These are phyloP conservation scores for Backusella sp. DNA, from an alignment of 192 early-diverging fungal species.

Conservation along the genomic window DNA sequence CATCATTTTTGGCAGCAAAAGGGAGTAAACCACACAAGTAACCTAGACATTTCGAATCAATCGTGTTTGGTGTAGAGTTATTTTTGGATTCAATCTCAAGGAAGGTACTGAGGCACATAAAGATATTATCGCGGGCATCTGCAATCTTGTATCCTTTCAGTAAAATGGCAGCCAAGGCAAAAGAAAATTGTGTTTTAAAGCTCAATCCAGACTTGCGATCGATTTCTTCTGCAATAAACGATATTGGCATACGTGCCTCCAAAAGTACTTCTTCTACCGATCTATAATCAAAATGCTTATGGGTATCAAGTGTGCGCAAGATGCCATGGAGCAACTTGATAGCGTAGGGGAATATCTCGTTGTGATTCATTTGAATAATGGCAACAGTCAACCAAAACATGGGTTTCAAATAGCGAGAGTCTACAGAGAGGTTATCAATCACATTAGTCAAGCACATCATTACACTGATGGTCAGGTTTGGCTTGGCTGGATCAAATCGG, in stretches of 20 bases:
- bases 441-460: constrained; percentile 84
- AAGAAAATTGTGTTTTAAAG: constrained; percentile 82
- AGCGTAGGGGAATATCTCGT: constrained; percentile 69
- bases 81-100: constrained; percentile 65
- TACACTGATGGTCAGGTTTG: constrained; percentile 74
- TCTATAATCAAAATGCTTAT: constrained; percentile 50
- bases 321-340: constrained; percentile 66
- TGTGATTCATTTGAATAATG: constrained; percentile 81
- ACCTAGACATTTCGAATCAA: constrained; percentile 55
- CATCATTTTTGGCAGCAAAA: constrained; percentile 63
- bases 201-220: constrained; percentile 71
- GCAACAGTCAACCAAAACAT: constrained; percentile 89
- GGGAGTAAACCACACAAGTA: constrained; percentile 79
- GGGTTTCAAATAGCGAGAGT: constrained; percentile 73
- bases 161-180: constrained; percentile 75
- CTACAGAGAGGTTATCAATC: constrained; percentile 68
- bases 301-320: constrained; percentile 67
- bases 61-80: constrained; percentile 19
- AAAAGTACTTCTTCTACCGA: constrained; percentile 64
- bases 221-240: constrained; percentile 64
- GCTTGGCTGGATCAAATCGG: constrained; percentile 73
- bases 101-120: constrained; percentile 61
- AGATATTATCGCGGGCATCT: constrained; percentile 63
- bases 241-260: constrained; percentile 63
- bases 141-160: constrained; percentile 83